phyloP scores from a whole-genome alignment of 2,329 filamentous ascomycete species.

The Penicillium sp. region DNA sequence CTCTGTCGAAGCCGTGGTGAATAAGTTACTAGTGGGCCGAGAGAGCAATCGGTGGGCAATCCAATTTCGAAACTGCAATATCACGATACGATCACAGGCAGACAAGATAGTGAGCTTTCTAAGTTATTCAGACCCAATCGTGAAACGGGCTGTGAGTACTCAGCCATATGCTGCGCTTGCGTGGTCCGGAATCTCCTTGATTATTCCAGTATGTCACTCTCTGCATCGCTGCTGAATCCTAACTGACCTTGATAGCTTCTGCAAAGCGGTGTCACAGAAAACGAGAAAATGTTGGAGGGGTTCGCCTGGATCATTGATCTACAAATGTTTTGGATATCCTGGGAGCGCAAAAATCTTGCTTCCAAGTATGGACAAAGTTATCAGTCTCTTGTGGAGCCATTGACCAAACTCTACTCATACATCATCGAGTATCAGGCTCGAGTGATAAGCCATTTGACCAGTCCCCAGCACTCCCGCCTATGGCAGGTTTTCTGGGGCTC shows the following conservation, averaged over 20 bases:
- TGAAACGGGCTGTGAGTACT: conserved; percentile 15
- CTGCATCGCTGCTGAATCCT: neutral
- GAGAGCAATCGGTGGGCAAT: conserved; percentile 20
- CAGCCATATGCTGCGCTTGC: conserved; percentile 24
- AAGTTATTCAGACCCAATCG: neutral
- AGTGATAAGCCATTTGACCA: conserved; percentile 14
- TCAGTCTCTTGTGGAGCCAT: neutral
- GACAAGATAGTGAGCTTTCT: conserved; percentile 14
- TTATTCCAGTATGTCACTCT: conserved; percentile 19
- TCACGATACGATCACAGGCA: conserved; percentile 9
- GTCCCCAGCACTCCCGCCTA: conserved; percentile 10
- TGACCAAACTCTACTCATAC: conserved; percentile 20
- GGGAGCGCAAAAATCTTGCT: conserved; percentile 4
- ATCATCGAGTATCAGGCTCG: conserved; percentile 16
- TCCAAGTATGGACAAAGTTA: neutral
- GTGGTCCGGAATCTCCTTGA: conserved; percentile 23
- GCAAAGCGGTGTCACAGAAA: conserved; percentile 1
- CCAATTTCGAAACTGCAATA: conserved; percentile 8
- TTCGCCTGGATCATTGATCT: conserved; percentile 18
- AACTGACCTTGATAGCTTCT: neutral
- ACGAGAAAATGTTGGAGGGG: conserved; percentile 21
- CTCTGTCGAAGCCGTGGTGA: neutral
- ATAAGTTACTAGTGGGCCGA: neutral
- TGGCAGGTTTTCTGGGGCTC: conserved; percentile 16
- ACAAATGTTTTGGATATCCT: conserved; percentile 19